Evolutionary conservation across 495 filamentous ascomycete species (phyloP).

Genomic region (Penicillium ucsense): DNA sequence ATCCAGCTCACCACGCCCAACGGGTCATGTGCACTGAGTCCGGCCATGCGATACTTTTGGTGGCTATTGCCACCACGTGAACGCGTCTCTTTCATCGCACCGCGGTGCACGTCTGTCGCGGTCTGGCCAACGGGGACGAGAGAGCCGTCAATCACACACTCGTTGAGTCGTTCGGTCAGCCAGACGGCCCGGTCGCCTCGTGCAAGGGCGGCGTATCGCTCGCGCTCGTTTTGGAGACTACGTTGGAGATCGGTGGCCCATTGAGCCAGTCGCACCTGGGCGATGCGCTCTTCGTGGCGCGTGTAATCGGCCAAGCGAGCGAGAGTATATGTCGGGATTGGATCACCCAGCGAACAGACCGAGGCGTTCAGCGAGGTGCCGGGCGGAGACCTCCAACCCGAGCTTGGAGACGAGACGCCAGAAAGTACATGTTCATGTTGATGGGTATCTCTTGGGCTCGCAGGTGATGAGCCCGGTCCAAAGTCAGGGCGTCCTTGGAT

Average conservation of each 20-base stretch:
- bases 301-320: slow-evolving; percentile 63
- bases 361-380: slow-evolving; percentile 16
- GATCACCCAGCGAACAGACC: slow-evolving; percentile 17
- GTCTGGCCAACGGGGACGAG: slow-evolving; percentile 43
- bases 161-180: slow-evolving; percentile 65
- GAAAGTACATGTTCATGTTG: slow-evolving; percentile 3
- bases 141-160: slow-evolving; percentile 65
- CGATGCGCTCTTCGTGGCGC: slow-evolving; percentile 61
- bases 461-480: neutral
- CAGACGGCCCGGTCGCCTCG: slow-evolving; percentile 66
- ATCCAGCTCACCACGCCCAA: slow-evolving; percentile 63
- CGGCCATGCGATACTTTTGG: slow-evolving; percentile 22
- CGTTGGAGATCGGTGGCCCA: slow-evolving; percentile 88
- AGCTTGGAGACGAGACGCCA: neutral
- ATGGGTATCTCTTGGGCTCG: neutral
- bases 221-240: slow-evolving; percentile 71
- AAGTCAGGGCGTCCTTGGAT: slow-evolving; percentile 48
- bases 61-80: slow-evolving; percentile 9
- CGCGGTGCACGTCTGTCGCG: slow-evolving; percentile 11
- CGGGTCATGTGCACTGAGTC: slow-evolving; percentile 54
- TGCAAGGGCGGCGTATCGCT: slow-evolving; percentile 61
- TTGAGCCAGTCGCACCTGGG: slow-evolving; percentile 71
- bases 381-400: slow-evolving; percentile 2
- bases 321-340: slow-evolving; percentile 53
- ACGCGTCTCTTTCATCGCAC: slow-evolving; percentile 16